These are phyloP conservation scores for Endogone sp. DNA, from an alignment of 192 early-diverging fungal genomes.

Conservation along the genomic window DNA sequence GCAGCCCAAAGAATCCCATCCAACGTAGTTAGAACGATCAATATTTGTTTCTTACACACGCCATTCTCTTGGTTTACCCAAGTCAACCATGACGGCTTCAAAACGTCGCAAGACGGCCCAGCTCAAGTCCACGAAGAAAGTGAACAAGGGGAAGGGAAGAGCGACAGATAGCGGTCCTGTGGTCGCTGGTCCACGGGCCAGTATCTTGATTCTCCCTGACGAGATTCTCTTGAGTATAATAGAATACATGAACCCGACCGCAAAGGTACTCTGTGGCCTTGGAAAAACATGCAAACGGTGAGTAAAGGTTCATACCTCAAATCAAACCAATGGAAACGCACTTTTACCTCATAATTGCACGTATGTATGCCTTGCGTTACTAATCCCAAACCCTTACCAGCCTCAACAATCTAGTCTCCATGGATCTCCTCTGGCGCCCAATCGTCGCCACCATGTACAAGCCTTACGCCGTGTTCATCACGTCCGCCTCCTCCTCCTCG, in stretches of 20 bases:
- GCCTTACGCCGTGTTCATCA: neutral
- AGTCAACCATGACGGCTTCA: too few relatives aligned
- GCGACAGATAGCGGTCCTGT: neutral
- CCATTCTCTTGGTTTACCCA: too few relatives aligned
- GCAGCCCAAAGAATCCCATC: too few relatives aligned
- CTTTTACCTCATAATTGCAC: too few relatives aligned
- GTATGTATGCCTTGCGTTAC: too few relatives aligned
- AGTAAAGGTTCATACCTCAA: neutral
- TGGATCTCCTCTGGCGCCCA: neutral
- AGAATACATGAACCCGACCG: neutral
- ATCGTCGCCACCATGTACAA: neutral
- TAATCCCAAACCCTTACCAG: neutral
- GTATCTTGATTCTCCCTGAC: neutral
- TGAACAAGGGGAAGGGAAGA: neutral
- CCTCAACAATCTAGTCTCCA: neutral
- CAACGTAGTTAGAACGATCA: too few relatives aligned
- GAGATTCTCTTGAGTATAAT: neutral
- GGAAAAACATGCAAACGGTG: neutral
- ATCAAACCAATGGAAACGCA: neutral
- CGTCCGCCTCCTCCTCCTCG: neutral
- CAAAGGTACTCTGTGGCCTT: neutral
- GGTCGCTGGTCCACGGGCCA: neutral
- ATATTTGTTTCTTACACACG: too few relatives aligned
- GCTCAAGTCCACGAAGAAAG: neutral
- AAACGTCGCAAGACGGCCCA: neutral